Conservation (phyloP, 768 basidiomycete species). For the Hysterangium stoloniferum region DNA sequence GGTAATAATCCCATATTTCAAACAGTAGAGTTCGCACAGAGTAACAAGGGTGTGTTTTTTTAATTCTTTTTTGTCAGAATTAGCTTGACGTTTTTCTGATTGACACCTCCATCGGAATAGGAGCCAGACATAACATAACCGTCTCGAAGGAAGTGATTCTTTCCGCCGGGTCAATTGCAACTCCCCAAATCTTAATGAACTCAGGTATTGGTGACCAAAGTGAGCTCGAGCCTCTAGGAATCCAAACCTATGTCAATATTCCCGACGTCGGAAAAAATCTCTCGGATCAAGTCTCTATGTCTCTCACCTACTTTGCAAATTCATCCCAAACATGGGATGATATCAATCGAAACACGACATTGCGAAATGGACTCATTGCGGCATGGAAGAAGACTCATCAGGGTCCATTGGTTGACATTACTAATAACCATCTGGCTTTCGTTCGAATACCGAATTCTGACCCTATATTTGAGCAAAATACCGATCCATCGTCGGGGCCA, state of each 20-base stretch:
- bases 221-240: slow-evolving; percentile 16
- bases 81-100: too few species aligned
- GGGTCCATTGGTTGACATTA: slow-evolving; percentile 9
- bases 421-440: slow-evolving; percentile 6
- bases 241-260: slow-evolving; percentile 21
- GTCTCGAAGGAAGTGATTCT: slow-evolving; percentile 22
- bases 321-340: slow-evolving; percentile 12
- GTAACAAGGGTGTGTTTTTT: background rate
- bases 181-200: slow-evolving; percentile 23
- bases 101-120: background rate
- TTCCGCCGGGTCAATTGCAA: slow-evolving; percentile 19
- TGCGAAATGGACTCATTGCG: slow-evolving; percentile 1
- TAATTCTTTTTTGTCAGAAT: too few species aligned
- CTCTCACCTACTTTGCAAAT: slow-evolving; percentile 15
- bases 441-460: slow-evolving; percentile 12
- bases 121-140: slow-evolving; percentile 6
- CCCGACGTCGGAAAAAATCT: slow-evolving; percentile 33
- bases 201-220: slow-evolving; percentile 23
- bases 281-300: slow-evolving; percentile 21
- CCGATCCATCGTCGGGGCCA: slow-evolving; percentile 16
- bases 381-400: slow-evolving; percentile 9
- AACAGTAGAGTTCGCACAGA: background rate
- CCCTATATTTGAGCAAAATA: slow-evolving; percentile 4
- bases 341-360: slow-evolving; percentile 10
- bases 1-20: too few species aligned